Percentiles rank a stretch among this genome's conserved stretches.
These are phyloP conservation scores for Cutaneotrichosporon cavernicola DNA, from an alignment of 1,284 basidiomycete genomes.

Conservation along the genomic window DNA sequence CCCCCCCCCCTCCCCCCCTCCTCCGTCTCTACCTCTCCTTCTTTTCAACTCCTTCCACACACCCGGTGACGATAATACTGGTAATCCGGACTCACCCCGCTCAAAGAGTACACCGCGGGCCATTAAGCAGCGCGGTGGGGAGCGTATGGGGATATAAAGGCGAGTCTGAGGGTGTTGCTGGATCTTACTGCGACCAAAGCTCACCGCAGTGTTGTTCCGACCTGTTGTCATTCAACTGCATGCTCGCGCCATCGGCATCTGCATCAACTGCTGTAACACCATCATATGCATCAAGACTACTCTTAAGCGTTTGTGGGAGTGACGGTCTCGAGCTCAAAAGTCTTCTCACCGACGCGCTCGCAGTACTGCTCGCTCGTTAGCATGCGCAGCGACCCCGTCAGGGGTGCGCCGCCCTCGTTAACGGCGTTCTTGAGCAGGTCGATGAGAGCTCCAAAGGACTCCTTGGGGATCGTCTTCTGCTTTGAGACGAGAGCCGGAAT, in stretches of 20 bases:
- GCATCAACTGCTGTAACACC: constrained; percentile 7
- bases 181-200: not conserved
- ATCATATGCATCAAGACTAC: constrained; percentile 5
- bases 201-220: constrained; percentile 6
- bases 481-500: no score
- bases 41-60: not conserved
- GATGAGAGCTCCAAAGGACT: no score
- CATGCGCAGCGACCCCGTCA: not conserved
- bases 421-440: no score
- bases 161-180: constrained; percentile 39
- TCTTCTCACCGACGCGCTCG: not conserved
- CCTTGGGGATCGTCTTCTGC: no score
- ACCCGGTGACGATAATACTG: constrained; percentile 38
- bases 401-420: no score
- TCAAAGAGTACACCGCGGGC: constrained; percentile 6
- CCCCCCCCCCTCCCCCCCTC: not conserved
- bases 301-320: not conserved
- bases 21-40: no score
- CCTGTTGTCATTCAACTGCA: constrained; percentile 10
- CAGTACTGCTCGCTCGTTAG: not conserved
- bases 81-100: constrained; percentile 42
- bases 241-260: not conserved
- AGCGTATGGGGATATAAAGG: constrained; percentile 37
- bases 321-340: not conserved
- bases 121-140: constrained; percentile 19